Evolutionary conservation across 2,329 filamentous ascomycete genomes (phyloP).

Genomic region (Apiospora aurea): DNA sequence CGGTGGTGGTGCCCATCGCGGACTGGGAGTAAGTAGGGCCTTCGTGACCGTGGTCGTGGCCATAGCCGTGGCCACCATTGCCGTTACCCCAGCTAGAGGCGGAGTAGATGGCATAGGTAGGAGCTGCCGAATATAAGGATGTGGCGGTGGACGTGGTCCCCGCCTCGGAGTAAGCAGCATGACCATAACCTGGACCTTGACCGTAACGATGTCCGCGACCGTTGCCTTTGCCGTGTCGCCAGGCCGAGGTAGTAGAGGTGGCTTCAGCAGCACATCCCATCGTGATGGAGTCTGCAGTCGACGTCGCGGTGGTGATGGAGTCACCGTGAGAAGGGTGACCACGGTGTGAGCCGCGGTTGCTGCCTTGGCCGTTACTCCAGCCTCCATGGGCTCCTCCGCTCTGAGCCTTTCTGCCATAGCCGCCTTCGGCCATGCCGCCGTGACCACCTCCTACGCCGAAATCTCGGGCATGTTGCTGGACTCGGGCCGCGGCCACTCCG

Average conservation of each 20-base stretch:
- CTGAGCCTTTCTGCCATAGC: neutral
- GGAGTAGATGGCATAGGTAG: too few species aligned
- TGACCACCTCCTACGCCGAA: neutral
- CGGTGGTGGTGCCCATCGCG: neutral
- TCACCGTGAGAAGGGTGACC: neutral
- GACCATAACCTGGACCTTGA: too few species aligned
- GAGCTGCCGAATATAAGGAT: too few species aligned
- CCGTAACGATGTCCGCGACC: too few species aligned
- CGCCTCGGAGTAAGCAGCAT: neutral
- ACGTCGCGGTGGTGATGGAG: neutral
- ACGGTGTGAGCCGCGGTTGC: neutral
- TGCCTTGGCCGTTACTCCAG: neutral
- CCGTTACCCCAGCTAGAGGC: too few species aligned
- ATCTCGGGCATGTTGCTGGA: neutral
- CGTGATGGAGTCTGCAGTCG: neutral
- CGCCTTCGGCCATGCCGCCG: neutral
- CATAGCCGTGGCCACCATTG: neutral
- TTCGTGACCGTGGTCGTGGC: neutral
- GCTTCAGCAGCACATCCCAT: neutral
- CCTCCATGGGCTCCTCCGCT: neutral
- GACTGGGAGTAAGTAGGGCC: neutral
- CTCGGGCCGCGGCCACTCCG: neutral
- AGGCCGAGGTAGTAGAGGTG: neutral
- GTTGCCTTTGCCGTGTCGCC: too few species aligned
- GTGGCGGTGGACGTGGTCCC: neutral